Percentiles rank a stretch among this genome's conserved stretches.
Conservation (phyloP, 768 basidiomycete species). For the Suillus occidentalis region DNA sequence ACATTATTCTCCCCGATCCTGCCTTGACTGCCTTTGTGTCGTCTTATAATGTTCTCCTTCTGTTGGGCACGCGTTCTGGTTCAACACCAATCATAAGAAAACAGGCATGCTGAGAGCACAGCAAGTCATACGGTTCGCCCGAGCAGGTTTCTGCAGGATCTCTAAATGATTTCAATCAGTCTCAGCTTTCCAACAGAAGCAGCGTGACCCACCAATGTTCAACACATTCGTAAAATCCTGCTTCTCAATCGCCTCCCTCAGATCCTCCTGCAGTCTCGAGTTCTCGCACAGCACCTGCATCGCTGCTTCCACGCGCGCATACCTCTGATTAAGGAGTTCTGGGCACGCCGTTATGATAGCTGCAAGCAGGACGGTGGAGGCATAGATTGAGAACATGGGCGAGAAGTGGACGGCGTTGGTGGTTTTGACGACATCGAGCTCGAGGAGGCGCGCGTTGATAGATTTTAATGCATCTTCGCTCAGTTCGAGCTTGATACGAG, state of each 20-base stretch:
- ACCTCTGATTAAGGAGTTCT: neutral
- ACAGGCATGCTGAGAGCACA: neutral
- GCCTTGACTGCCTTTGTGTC: neutral
- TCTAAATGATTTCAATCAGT: neutral
- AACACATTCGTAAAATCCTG: neutral
- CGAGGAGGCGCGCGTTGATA: neutral
- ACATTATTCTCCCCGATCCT: constrained; percentile 2
- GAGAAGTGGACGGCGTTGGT: neutral
- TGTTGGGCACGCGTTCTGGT: neutral
- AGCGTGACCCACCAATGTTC: neutral
- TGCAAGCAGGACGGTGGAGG: constrained; percentile 1
- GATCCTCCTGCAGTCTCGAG: neutral
- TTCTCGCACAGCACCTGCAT: neutral
- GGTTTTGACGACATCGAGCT: constrained; percentile 3
- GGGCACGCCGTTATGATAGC: constrained; percentile 1
- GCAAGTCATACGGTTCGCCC: neutral
- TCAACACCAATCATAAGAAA: neutral
- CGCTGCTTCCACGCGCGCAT: neutral
- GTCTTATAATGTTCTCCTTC: neutral
- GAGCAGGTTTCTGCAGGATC: neutral
- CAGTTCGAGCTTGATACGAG: neutral
- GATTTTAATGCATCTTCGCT: neutral
- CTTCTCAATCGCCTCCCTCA: constrained; percentile 1
- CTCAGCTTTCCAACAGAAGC: neutral
- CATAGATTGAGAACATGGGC: neutral